phyloP scores from a whole-genome alignment of 495 filamentous ascomycete genomes.

The Aspergillus coremiiformis region DNA sequence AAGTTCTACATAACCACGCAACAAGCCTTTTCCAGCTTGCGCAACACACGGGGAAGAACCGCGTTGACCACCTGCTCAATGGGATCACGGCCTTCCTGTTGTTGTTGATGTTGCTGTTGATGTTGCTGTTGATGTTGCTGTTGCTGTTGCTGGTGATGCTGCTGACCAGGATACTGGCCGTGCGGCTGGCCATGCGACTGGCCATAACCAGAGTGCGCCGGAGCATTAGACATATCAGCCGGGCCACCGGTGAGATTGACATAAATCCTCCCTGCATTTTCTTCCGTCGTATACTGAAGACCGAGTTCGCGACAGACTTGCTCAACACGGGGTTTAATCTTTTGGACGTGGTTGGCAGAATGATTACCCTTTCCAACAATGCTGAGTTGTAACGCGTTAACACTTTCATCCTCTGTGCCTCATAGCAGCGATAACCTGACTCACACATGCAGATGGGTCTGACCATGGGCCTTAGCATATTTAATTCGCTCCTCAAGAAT shows the following conservation, averaged over 20 bases:
- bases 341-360: slow-evolving; percentile 67
- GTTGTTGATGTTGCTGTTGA: slow-evolving; percentile 29
- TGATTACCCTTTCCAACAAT: slow-evolving; percentile 97
- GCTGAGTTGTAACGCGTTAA: slow-evolving; percentile 17
- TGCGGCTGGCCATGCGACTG: slow-evolving; percentile 35
- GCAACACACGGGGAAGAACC: slow-evolving; percentile 50
- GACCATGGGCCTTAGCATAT: slow-evolving; percentile 60
- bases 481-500: slow-evolving; percentile 77
- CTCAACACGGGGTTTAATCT: slow-evolving; percentile 88
- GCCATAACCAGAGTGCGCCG: slow-evolving; percentile 24
- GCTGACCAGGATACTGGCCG: slow-evolving; percentile 21
- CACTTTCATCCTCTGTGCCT: not conserved
- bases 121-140: slow-evolving; percentile 35
- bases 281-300: slow-evolving; percentile 72
- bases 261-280: slow-evolving; percentile 81
- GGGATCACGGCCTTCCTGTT: slow-evolving; percentile 50
- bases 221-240: slow-evolving; percentile 46
- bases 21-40: slow-evolving; percentile 60
- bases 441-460: slow-evolving; percentile 70
- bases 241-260: slow-evolving; percentile 57
- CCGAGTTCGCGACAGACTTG: slow-evolving; percentile 74
- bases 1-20: slow-evolving; percentile 68
- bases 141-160: slow-evolving; percentile 22
- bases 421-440: slow-evolving; percentile 12
- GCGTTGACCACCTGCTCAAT: slow-evolving; percentile 58